phyloP scores from a whole-genome alignment of 2,329 filamentous ascomycete species.

The Ophiostoma ips region DNA sequence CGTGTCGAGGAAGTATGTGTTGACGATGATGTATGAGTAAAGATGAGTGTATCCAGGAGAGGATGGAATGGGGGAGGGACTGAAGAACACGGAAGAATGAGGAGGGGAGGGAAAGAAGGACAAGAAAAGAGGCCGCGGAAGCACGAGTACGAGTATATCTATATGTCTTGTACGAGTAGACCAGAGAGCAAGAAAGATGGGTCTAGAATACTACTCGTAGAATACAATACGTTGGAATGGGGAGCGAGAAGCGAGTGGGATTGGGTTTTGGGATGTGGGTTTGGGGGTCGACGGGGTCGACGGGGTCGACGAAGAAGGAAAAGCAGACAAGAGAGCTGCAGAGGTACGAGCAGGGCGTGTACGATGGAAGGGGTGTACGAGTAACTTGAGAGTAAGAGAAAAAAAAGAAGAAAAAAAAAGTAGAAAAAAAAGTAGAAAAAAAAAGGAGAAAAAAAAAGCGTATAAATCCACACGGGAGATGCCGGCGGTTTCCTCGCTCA shows the following conservation, averaged over 20 bases:
- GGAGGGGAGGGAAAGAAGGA: background rate
- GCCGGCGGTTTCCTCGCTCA: too few species aligned
- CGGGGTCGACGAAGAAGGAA: too few species aligned
- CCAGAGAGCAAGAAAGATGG: background rate
- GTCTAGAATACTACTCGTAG: background rate
- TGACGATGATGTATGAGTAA: background rate
- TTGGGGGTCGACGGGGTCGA: too few species aligned
- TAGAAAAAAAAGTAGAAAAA: too few species aligned
- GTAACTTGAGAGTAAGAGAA: too few species aligned
- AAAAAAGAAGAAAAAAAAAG: background rate
- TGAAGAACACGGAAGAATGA: background rate
- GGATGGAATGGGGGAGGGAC: background rate
- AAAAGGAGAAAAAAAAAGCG: too few species aligned
- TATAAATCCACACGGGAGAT: too few species aligned
- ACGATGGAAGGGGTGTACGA: too few species aligned
- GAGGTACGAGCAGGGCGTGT: too few species aligned
- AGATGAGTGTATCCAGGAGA: background rate
- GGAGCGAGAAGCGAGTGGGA: background rate
- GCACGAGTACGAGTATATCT: background rate
- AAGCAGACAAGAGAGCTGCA: background rate
- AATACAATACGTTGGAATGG: background rate
- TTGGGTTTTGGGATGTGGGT: background rate
- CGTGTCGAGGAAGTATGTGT: background rate
- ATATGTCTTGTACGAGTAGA: too few species aligned
- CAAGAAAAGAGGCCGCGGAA: background rate